These are phyloP conservation scores for Melocanna baccifera DNA, from an alignment of 176 grass and related monocot genomes.

Conservation along the genomic window DNA sequence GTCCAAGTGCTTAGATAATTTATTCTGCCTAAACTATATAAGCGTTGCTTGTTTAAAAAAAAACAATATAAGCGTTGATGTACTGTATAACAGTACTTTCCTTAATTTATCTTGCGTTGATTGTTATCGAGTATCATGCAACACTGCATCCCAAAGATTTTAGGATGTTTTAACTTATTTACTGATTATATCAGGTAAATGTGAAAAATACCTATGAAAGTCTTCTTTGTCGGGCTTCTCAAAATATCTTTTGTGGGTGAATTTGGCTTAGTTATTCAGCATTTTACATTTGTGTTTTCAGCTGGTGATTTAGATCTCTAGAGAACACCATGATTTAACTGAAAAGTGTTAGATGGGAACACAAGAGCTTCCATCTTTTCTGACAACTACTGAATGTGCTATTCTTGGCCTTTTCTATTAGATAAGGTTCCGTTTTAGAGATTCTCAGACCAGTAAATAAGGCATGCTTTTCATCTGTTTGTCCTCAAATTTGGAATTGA, in stretches of 20 bases:
- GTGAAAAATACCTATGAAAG: background rate
- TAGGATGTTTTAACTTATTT: background rate
- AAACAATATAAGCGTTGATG: background rate
- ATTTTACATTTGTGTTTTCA: background rate
- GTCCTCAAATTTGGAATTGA: slow-evolving; percentile 27
- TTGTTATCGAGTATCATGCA: background rate
- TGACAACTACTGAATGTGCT: slow-evolving; percentile 48
- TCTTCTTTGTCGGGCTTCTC: background rate
- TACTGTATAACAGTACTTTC: background rate
- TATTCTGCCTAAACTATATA: background rate
- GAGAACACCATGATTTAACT: background rate
- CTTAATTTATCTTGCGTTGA: background rate
- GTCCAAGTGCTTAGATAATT: background rate
- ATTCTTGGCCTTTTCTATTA: slow-evolving; percentile 45
- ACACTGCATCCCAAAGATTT: background rate
- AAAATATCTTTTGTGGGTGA: background rate
- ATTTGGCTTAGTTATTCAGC: background rate
- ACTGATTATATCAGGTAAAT: background rate
- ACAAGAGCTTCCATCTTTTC: slow-evolving; percentile 32
- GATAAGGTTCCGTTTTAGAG: slow-evolving; percentile 53
- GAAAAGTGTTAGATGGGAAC: slow-evolving; percentile 15
- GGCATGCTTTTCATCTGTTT: slow-evolving; percentile 38
- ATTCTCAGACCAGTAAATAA: slow-evolving; percentile 45
- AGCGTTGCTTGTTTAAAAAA: no score
- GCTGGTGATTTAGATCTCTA: background rate